phyloP scores from a whole-genome alignment of 106 monocot species.

The Platanthera guangdongensis region DNA sequence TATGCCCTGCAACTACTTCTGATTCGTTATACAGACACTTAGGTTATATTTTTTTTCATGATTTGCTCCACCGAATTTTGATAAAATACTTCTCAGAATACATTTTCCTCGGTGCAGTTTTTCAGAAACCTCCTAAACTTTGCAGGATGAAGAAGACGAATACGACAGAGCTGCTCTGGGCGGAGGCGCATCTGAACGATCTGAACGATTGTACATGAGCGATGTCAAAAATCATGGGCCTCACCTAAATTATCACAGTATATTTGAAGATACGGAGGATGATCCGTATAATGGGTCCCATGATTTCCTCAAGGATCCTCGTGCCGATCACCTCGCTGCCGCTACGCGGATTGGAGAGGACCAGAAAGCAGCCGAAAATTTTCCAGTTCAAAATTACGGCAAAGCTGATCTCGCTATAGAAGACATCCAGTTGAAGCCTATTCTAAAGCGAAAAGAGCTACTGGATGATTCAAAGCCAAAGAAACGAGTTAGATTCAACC shows the following conservation, averaged over 20 bases:
- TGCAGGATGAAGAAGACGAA: conserved; percentile 97
- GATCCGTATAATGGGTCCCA: conserved; percentile 24
- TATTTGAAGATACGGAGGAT: conserved; percentile 44
- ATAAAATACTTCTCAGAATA: neutral
- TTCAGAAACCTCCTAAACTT: neutral
- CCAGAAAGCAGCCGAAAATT: conserved; percentile 4
- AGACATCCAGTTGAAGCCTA: conserved; percentile 54
- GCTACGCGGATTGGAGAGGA: conserved; percentile 62
- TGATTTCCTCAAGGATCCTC: conserved; percentile 45
- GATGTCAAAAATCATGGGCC: conserved; percentile 67
- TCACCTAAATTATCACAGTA: conserved; percentile 45
- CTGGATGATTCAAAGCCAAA: conserved; percentile 47
- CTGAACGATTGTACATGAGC: conserved; percentile 84
- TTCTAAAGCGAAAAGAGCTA: conserved; percentile 70
- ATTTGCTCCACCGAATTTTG: neutral
- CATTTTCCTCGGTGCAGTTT: neutral
- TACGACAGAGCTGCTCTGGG: conserved; percentile 66
- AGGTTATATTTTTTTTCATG: neutral
- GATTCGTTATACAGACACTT: no score
- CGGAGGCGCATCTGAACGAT: conserved; percentile 48
- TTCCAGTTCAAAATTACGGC: neutral
- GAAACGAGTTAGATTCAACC: conserved; percentile 79
- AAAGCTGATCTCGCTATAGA: conserved; percentile 1
- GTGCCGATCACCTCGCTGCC: conserved; percentile 84
- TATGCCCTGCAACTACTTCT: no score